These are phyloP conservation scores for Cucurbita pepo DNA, from an alignment of 306 rosid species.

Conservation along the genomic window DNA sequence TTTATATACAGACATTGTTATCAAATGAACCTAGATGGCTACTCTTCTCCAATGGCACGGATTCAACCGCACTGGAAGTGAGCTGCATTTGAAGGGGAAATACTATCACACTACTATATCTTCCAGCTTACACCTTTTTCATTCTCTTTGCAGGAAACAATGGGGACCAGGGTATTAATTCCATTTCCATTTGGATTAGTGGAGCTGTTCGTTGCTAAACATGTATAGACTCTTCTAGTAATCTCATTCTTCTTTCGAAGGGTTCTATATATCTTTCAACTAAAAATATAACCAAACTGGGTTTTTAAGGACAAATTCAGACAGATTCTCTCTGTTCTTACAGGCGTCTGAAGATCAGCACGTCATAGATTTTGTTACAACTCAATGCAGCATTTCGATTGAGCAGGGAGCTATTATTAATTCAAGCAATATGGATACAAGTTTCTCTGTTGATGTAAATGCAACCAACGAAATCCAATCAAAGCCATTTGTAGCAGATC, in stretches of 20 bases:
- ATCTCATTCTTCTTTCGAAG: not conserved
- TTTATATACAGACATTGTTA: constrained; percentile 48
- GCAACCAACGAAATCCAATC: constrained; percentile 28
- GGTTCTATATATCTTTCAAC: not conserved
- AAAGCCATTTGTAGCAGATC: constrained; percentile 19
- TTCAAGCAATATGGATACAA: constrained; percentile 15
- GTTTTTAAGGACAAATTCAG: not conserved
- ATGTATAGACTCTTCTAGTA: constrained; percentile 21
- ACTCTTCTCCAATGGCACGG: constrained; percentile 33
- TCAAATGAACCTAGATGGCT: constrained; percentile 69
- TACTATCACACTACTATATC: not conserved
- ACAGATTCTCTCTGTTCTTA: not conserved
- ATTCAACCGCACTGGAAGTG: constrained; percentile 31
- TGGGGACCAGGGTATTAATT: constrained; percentile 63
- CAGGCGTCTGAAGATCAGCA: constrained; percentile 68
- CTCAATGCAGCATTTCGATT: constrained; percentile 29
- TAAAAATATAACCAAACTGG: not conserved
- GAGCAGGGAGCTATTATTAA: constrained; percentile 35
- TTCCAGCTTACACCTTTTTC: not conserved
- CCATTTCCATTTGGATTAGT: constrained; percentile 61
- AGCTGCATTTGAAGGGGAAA: not conserved
- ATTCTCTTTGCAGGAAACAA: constrained; percentile 35
- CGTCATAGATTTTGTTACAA: constrained; percentile 44
- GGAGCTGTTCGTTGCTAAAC: constrained; percentile 62
- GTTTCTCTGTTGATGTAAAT: constrained; percentile 19